Conservation (phyloP, 2,329 filamentous ascomycete genomes). For the Harringtonia aguacate region DNA sequence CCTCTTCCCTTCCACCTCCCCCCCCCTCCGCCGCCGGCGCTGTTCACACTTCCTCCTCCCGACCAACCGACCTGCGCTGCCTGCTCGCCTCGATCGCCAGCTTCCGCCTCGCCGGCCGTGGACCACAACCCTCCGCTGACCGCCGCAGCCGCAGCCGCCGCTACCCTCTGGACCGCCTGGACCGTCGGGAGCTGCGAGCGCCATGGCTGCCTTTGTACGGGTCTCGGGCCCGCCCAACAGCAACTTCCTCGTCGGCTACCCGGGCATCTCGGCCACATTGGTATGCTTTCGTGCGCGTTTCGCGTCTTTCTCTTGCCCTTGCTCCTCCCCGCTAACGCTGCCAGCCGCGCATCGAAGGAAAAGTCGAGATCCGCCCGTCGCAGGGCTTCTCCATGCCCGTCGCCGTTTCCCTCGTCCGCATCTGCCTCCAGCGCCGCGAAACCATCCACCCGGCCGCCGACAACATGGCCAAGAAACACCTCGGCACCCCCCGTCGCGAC, state of each 20-base stretch:
- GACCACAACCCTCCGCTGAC: not conserved
- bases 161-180: constrained; percentile 2
- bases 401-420: constrained; percentile 82
- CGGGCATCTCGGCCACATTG: constrained; percentile 92
- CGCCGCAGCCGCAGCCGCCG: not conserved
- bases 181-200: constrained; percentile 11
- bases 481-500: constrained; percentile 83
- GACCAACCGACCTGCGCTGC: too few relatives aligned
- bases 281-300: constrained; percentile 41
- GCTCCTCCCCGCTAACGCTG: not conserved
- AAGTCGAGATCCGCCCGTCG: constrained; percentile 87
- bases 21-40: too few relatives aligned
- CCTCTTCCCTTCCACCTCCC: too few relatives aligned
- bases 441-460: constrained; percentile 95
- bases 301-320: not conserved
- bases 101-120: too few relatives aligned
- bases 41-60: too few relatives aligned
- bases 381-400: constrained; percentile 82
- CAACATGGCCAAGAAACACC: constrained; percentile 82
- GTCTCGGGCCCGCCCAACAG: constrained; percentile 96
- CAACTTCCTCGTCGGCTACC: constrained; percentile 93
- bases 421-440: constrained; percentile 86
- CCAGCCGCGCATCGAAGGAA: constrained; percentile 92
- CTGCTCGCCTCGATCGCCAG: too few relatives aligned
- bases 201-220: constrained; percentile 55